phyloP scores from a whole-genome alignment of 257 asterid species.

The Linaria vulgaris region DNA sequence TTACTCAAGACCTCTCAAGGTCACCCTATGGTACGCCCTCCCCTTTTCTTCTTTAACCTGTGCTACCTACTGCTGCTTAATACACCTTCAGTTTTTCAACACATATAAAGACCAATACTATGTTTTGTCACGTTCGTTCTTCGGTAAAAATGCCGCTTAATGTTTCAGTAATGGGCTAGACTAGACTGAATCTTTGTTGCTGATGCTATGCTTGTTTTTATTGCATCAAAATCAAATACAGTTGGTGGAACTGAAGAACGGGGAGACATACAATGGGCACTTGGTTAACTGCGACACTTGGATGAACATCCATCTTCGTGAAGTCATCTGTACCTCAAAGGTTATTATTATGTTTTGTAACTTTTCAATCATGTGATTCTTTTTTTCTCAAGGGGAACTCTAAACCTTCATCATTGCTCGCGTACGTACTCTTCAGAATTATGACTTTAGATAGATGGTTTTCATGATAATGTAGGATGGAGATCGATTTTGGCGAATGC shows the following conservation, averaged over 20 bases:
- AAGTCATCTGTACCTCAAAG: conserved; percentile 97
- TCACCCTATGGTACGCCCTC: conserved; percentile 76
- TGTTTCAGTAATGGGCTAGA: neutral
- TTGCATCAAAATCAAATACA: conserved; percentile 29
- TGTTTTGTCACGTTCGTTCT: too few species aligned
- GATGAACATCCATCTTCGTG: conserved; percentile 99
- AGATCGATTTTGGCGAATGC: conserved; percentile 98
- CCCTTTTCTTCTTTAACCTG: neutral
- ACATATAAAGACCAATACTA: too few species aligned
- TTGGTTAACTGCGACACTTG: conserved; percentile 95
- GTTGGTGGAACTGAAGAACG: conserved; percentile 96
- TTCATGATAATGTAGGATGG: conserved; percentile 67
- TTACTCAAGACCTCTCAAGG: conserved; percentile 95
- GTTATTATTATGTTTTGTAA: conserved; percentile 28
- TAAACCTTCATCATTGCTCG: neutral
- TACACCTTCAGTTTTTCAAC: too few species aligned
- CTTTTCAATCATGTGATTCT: neutral
- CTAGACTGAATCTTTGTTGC: conserved; percentile 16
- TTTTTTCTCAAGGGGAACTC: neutral
- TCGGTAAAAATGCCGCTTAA: neutral
- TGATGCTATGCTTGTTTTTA: neutral
- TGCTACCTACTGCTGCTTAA: too few species aligned
- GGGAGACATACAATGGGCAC: conserved; percentile 96
- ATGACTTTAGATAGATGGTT: conserved; percentile 13
- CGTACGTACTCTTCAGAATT: conserved; percentile 10